A percentile compares a stretch with the other conserved stretches of the same genome.
phyloP scores from a whole-genome alignment of 768 basidiomycete genomes.

The Mycena venus region DNA sequence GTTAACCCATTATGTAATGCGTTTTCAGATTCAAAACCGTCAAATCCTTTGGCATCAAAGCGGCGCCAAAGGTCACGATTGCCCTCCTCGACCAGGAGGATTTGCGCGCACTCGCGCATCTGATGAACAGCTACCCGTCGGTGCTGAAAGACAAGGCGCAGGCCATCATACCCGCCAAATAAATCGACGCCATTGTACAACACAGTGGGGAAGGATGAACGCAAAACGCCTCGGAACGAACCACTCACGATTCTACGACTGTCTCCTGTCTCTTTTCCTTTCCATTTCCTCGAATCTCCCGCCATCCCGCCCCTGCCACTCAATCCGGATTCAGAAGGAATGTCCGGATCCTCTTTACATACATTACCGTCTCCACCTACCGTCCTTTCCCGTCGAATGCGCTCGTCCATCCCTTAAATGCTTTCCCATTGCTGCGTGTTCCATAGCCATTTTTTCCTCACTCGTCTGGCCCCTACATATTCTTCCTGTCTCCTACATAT shows the following conservation, averaged over 20 bases:
- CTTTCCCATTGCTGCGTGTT: conserved; percentile 29
- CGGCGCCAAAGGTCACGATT: conserved; percentile 90
- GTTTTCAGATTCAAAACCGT: conserved; percentile 62
- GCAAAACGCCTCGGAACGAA: conserved; percentile 15
- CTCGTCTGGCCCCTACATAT: neutral
- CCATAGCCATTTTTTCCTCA: conserved; percentile 8
- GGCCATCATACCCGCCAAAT: conserved; percentile 36
- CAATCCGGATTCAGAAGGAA: neutral
- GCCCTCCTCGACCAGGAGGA: conserved; percentile 88
- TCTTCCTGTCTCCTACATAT: neutral
- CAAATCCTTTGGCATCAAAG: conserved; percentile 88
- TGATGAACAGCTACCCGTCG: conserved; percentile 89
- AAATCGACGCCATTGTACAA: conserved; percentile 5
- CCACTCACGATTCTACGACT: conserved; percentile 9
- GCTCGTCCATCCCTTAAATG: conserved; percentile 26
- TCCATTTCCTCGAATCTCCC: neutral
- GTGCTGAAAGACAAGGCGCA: conserved; percentile 84
- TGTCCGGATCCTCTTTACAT: neutral
- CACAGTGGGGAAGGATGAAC: neutral
- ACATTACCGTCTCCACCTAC: conserved; percentile 24
- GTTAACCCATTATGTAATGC: neutral
- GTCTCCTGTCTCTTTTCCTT: neutral
- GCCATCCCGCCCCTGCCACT: too few relatives aligned
- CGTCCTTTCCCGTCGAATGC: conserved; percentile 22
- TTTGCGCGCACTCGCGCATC: conserved; percentile 83